Evolutionary conservation across 1,284 basidiomycete species (phyloP).

Genomic region (Cystobasidium pallidum): DNA sequence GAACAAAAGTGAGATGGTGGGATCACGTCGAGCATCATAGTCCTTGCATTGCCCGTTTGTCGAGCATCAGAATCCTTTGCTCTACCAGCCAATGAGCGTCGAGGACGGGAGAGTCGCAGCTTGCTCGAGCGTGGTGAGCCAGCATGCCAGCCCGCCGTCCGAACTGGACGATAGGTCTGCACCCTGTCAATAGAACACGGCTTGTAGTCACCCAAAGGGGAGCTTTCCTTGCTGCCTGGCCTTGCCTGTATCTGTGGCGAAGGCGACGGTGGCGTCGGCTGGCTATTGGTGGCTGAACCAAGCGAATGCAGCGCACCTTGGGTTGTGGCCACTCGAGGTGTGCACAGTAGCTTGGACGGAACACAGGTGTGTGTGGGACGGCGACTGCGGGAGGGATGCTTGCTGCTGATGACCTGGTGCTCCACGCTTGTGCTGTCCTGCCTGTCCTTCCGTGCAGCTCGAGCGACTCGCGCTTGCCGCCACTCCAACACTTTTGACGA

Average conservation of each 20-base stretch:
- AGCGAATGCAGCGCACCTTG: neutral
- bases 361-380: neutral
- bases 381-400: neutral
- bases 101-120: neutral
- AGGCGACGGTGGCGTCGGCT: neutral
- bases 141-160: neutral
- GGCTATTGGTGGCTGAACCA: neutral
- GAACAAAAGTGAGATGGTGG: too few species aligned
- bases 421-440: neutral
- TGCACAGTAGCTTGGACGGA: neutral
- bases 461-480: constrained; percentile 15
- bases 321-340: neutral
- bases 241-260: too few species aligned
- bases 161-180: too few species aligned
- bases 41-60: too few species aligned
- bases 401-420: too few species aligned
- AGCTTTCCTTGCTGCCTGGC: too few species aligned
- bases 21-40: too few species aligned
- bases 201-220: too few species aligned
- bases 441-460: too few species aligned
- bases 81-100: neutral
- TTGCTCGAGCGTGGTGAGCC: neutral
- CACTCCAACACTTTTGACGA: constrained; percentile 6
- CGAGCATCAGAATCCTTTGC: too few species aligned
- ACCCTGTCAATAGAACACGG: too few species aligned